Percentiles rank a stretch among this genome's conserved stretches.
Evolutionary conservation across 2,329 filamentous ascomycete genomes (phyloP).

Genomic region (Clonostachys rosea): DNA sequence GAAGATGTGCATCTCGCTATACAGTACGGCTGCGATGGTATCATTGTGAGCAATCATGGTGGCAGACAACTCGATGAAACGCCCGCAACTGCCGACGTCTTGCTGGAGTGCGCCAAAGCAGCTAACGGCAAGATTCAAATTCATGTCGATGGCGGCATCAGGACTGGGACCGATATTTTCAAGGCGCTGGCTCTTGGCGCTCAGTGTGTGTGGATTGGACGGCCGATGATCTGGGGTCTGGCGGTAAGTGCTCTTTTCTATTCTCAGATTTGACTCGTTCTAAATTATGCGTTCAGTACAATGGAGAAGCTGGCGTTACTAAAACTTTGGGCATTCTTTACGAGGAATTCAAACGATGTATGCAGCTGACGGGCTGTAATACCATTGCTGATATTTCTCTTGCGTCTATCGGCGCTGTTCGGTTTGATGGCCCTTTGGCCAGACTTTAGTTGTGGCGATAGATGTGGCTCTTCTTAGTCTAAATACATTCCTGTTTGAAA

Average conservation of each 20-base stretch:
- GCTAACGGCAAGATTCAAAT: conserved; percentile 27
- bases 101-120: conserved; percentile 38
- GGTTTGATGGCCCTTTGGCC: background rate
- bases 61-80: conserved; percentile 39
- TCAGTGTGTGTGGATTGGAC: conserved; percentile 21
- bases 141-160: conserved; percentile 14
- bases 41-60: conserved; percentile 34
- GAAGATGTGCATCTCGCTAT: conserved; percentile 27
- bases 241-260: conserved; percentile 1
- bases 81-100: conserved; percentile 33
- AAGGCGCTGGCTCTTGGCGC: conserved; percentile 18
- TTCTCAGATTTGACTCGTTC: conserved; percentile 1
- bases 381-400: background rate
- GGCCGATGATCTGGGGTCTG: conserved; percentile 15
- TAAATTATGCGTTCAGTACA: background rate
- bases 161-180: conserved; percentile 15
- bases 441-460: background rate
- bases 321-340: background rate
- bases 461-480: too few species aligned
- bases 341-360: background rate
- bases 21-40: conserved; percentile 17
- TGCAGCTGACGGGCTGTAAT: background rate
- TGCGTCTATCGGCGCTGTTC: background rate
- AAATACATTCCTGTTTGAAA: too few species aligned
- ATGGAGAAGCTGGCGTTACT: conserved; percentile 1